phyloP scores from a whole-genome alignment of 306 rosid genomes.

The Ormosia semicastrata region DNA sequence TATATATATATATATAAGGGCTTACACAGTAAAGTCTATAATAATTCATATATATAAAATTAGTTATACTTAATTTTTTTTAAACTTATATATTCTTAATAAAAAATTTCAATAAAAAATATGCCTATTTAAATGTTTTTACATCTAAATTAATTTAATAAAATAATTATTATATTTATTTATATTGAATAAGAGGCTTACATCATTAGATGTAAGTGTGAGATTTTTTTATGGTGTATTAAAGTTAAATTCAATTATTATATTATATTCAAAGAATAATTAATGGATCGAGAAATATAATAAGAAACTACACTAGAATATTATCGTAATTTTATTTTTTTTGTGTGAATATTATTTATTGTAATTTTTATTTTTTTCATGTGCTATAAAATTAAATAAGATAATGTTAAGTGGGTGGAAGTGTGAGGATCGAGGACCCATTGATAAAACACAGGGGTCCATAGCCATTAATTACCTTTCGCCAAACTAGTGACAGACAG shows the following conservation, averaged over 20 bases:
- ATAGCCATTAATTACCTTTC: neutral
- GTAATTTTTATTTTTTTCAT: neutral
- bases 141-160: neutral
- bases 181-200: neutral
- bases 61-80: neutral
- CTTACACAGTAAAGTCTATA: too few species aligned
- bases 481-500: slow-evolving; percentile 9
- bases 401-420: neutral
- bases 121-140: neutral
- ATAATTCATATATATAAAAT: neutral
- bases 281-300: neutral
- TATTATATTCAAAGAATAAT: neutral
- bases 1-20: too few species aligned
- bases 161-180: neutral
- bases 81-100: neutral
- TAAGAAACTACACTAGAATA: neutral
- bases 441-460: slow-evolving; percentile 6
- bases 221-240: too few species aligned
- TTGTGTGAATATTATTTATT: too few species aligned
- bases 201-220: neutral
- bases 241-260: too few species aligned
- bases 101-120: neutral
- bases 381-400: slow-evolving; percentile 7
- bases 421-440: neutral
- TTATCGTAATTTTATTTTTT: neutral